These are phyloP conservation scores for Catenaria anguillulae DNA, from an alignment of 371 early-diverging fungal species.

Conservation along the genomic window DNA sequence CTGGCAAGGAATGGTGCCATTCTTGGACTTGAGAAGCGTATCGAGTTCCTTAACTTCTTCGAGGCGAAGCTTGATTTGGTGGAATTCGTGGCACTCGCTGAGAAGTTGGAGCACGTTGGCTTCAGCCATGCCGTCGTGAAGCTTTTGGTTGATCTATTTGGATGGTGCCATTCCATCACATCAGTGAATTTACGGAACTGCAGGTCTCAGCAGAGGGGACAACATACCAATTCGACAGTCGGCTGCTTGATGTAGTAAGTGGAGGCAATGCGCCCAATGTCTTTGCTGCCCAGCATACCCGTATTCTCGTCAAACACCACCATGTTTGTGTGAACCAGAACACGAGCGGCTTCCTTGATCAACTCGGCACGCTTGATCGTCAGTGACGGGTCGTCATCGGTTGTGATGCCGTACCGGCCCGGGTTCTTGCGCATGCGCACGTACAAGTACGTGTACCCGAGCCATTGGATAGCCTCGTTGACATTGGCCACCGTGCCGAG, in stretches of 20 bases:
- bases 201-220: no score
- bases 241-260: constrained; percentile 75
- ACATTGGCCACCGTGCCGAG: constrained; percentile 86
- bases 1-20: not conserved
- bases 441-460: constrained; percentile 93
- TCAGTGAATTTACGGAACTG: no score
- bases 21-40: constrained; percentile 24
- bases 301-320: constrained; percentile 69
- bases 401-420: constrained; percentile 72
- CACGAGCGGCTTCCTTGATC: constrained; percentile 50
- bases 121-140: constrained; percentile 62
- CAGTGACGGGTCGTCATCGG: constrained; percentile 62
- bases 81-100: constrained; percentile 79
- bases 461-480: constrained; percentile 90
- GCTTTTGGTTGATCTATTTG: constrained; percentile 42
- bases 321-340: constrained; percentile 79
- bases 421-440: constrained; percentile 95
- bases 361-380: constrained; percentile 57
- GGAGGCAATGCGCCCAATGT: constrained; percentile 82
- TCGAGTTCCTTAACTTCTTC: constrained; percentile 70
- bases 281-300: constrained; percentile 70
- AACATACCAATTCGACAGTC: constrained; percentile 77
- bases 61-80: constrained; percentile 74
- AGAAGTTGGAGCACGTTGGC: constrained; percentile 83
- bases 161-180: no score